These are phyloP conservation scores for Mortierella sp. DNA, from an alignment of 371 early-diverging fungal genomes.

Conservation along the genomic window DNA sequence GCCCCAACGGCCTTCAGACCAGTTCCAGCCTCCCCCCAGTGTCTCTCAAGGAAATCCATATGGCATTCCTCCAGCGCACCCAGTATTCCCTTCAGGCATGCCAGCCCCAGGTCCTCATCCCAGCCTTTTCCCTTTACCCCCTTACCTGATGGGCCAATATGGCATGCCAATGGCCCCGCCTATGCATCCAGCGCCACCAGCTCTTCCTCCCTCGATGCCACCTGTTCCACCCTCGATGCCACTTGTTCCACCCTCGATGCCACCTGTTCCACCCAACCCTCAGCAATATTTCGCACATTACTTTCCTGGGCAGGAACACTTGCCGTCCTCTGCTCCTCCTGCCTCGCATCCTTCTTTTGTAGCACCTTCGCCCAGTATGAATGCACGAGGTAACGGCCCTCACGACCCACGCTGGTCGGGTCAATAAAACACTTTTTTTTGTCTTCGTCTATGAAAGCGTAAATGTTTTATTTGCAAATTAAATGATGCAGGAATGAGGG, in stretches of 20 bases:
- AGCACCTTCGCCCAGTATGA: neutral
- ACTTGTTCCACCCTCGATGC: too few species aligned
- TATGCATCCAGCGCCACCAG: neutral
- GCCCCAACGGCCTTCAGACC: conserved; percentile 10
- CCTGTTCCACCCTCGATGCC: too few species aligned
- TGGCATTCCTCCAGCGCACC: neutral
- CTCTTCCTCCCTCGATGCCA: neutral
- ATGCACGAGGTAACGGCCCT: neutral
- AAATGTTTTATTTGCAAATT: too few species aligned
- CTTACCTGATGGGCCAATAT: neutral
- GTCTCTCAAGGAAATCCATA: neutral
- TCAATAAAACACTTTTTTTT: neutral
- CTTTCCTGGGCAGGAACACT: neutral
- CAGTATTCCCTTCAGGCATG: neutral
- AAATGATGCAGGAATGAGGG: too few species aligned
- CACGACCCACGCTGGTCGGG: neutral
- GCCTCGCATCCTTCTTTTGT: neutral
- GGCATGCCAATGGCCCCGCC: neutral
- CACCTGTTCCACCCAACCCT: conserved; percentile 1
- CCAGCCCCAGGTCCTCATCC: neutral
- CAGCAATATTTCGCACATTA: conserved; percentile 6
- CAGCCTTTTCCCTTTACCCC: neutral
- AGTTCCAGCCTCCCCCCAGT: neutral
- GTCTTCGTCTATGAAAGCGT: neutral
- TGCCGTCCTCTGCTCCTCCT: neutral